Percentiles rank a stretch among this genome's conserved stretches.
These are phyloP conservation scores for Phenoliferia sp. DNA, from an alignment of 1,284 basidiomycete genomes.

Conservation along the genomic window DNA sequence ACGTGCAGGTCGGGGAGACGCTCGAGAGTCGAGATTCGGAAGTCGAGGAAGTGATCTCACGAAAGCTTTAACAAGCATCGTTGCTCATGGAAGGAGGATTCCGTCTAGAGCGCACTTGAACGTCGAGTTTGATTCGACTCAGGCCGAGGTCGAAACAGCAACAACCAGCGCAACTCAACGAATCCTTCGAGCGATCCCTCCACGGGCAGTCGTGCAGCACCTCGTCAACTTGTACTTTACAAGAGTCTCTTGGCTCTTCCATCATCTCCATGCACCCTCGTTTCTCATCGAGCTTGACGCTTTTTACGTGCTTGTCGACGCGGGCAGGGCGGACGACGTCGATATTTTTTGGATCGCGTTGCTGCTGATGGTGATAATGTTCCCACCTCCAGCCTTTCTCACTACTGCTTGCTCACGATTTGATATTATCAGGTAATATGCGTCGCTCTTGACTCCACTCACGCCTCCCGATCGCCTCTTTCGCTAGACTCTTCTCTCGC, in stretches of 20 bases:
- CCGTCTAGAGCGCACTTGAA: constrained; percentile 15
- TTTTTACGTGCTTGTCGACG: constrained; percentile 24
- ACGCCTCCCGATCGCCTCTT: constrained; percentile 24
- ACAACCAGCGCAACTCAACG: constrained; percentile 11
- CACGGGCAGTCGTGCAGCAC: constrained; percentile 5
- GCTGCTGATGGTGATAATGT: constrained; percentile 26
- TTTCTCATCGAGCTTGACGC: constrained; percentile 30
- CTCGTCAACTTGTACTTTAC: constrained; percentile 30
- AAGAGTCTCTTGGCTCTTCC: constrained; percentile 30
- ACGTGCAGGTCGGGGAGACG: not conserved
- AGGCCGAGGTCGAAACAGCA: constrained; percentile 3
- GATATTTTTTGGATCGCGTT: constrained; percentile 32
- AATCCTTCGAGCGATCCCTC: constrained; percentile 21
- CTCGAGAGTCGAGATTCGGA: constrained; percentile 14
- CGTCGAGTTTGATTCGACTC: constrained; percentile 27
- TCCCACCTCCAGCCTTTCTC: not conserved
- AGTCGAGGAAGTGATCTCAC: constrained; percentile 22
- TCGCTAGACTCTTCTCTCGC: constrained; percentile 13
- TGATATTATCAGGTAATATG: constrained; percentile 18
- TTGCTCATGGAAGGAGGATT: not conserved
- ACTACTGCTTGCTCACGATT: not conserved
- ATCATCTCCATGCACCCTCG: constrained; percentile 20
- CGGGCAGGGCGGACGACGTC: constrained; percentile 17
- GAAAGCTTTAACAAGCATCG: constrained; percentile 25
- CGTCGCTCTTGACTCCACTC: constrained; percentile 28